phyloP scores from a whole-genome alignment of 148 eudicot species.

The Diospyros kaki region DNA sequence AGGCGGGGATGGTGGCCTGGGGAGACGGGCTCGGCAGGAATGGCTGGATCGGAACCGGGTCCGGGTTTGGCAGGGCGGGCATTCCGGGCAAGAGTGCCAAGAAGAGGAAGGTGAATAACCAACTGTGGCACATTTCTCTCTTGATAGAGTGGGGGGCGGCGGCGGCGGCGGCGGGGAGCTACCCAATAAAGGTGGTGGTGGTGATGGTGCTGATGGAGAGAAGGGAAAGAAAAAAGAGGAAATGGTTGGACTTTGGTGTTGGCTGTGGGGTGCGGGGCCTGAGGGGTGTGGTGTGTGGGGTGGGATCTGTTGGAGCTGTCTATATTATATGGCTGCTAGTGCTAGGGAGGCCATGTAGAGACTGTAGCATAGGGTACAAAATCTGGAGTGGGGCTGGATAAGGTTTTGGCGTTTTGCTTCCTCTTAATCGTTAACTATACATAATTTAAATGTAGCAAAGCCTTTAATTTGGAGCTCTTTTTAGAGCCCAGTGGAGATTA shows the following conservation, averaged over 20 bases:
- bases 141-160: not conserved
- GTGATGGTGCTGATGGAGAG: not conserved
- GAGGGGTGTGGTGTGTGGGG: not conserved
- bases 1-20: slow-evolving; percentile 64
- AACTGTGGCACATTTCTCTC: slow-evolving; percentile 12
- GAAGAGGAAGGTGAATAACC: slow-evolving; percentile 18
- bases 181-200: not conserved
- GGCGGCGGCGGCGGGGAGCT: not conserved
- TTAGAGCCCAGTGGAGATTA: not conserved
- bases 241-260: not conserved
- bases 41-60: slow-evolving; percentile 25
- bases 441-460: not conserved
- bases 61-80: slow-evolving; percentile 37
- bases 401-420: not conserved
- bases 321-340: too few species aligned
- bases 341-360: too few species aligned
- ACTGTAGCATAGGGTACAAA: too few species aligned
- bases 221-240: not conserved
- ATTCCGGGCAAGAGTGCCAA: slow-evolving; percentile 9
- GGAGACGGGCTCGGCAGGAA: slow-evolving; percentile 32
- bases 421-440: not conserved
- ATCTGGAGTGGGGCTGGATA: not conserved
- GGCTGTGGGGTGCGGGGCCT: not conserved
- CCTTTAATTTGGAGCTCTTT: too few species aligned
- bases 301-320: too few species aligned